These are phyloP conservation scores for Penicillium taxi DNA, from an alignment of 495 filamentous ascomycete species.

Conservation along the genomic window DNA sequence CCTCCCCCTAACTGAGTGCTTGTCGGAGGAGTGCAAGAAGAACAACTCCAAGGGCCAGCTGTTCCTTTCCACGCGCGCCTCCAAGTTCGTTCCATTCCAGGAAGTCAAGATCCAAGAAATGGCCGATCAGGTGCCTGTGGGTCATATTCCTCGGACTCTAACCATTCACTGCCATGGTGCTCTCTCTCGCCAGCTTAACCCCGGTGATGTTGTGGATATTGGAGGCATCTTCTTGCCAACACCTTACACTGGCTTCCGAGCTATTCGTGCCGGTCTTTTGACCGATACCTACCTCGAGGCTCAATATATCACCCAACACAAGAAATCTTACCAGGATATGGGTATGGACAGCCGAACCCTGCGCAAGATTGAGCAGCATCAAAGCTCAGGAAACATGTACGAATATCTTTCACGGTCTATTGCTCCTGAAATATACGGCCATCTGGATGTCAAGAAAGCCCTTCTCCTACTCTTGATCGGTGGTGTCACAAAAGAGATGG, in stretches of 20 bases:
- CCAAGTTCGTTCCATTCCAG: constrained; percentile 95
- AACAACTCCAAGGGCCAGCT: constrained; percentile 92
- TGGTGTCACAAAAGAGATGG: constrained; percentile 94
- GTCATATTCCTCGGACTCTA: constrained; percentile 86
- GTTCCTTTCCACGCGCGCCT: constrained; percentile 85
- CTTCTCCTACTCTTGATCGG: constrained; percentile 89
- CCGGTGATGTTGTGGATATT: constrained; percentile 88
- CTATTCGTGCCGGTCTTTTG: constrained; percentile 85
- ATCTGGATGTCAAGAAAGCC: constrained; percentile 96
- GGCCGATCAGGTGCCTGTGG: constrained; percentile 95
- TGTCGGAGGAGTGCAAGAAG: constrained; percentile 76
- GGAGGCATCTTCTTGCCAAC: constrained; percentile 94
- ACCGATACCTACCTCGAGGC: constrained; percentile 97
- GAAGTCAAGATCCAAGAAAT: constrained; percentile 98
- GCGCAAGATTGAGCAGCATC: constrained; percentile 71
- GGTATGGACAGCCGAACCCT: constrained; percentile 67
- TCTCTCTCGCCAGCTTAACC: constrained; percentile 76
- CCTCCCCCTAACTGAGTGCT: constrained; percentile 73
- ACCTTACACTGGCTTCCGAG: constrained; percentile 95
- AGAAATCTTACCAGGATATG: constrained; percentile 91
- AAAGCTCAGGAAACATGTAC: constrained; percentile 80
- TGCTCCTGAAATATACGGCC: constrained; percentile 93
- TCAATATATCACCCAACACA: constrained; percentile 88
- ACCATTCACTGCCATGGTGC: constrained; percentile 86
- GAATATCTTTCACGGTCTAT: constrained; percentile 92